Base-by-base conservation (phyloP, 768 basidiomycete species). In the Mycena capillaripes region DNA sequence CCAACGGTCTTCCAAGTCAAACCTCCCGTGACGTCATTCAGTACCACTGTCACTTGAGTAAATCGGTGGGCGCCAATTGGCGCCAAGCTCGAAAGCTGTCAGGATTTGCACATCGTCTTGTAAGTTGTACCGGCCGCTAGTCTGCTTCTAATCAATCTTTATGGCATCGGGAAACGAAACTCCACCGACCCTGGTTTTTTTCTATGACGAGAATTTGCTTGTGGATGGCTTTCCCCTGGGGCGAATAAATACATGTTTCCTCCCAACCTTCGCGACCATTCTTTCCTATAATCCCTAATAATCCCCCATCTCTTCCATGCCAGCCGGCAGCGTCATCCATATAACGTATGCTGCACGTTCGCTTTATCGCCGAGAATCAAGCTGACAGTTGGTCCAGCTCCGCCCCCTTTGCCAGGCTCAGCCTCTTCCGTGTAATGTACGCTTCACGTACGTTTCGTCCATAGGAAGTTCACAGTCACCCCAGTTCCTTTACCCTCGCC, bases 401-500 rank as follows among this genome's bases (percentile, higher is more conserved):
- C 29, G 29, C 29, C 29, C 52, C 60, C 60, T 44, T 61, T 32
- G 44, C 40, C 32, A 62, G 46, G 61, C 61, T 62, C 46, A 62
- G 32, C 46, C 29, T 62, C 32, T 48, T 62, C n/a, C 61, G 61
- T 32, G 36, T 62, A 32, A 62, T 62, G 61, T 62, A 50, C 32
- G 46, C 46, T 36, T 27, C 46, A 48, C 46, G 17, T 34, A 23
- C 25, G 19, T 50, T 62, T 46, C 48, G 29, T 61, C 25, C 38
- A 46, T 46, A 9, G 30, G 46, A 50, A 48, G 44, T 50, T 50
- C n/a, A 48, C 32, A 62, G 27, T 62, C 17, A 30, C 61, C 30
- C n/a, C 38, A 69, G 70, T 44, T 68, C 70, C 21, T 72, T 71
- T 42, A 63, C 71, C 9, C 64, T 75, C 21, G 71, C 71, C 19